Base-by-base conservation (phyloP, 192 early-diverging fungal species). In the Rhizophagus clarus region DNA sequence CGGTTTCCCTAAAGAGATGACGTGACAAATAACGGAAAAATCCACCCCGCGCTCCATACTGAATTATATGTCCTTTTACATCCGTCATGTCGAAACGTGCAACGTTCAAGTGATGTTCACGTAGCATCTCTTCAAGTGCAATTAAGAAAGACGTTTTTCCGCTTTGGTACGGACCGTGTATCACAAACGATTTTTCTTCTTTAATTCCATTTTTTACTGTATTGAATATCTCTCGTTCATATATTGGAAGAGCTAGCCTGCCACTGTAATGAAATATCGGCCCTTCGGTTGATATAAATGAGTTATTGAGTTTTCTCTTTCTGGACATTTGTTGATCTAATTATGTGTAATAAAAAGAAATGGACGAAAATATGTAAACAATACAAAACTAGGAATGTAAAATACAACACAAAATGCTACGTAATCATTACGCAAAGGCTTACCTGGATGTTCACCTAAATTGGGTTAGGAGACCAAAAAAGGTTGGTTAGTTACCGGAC, bases 181-280 rank as follows among this genome's bases (percentile, higher is more conserved):
- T 68, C n/a, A n/a, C n/a, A n/a, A n/a, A 68, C 3, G 66, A 68
- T 29, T 24, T 68, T 34, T 34, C 28, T 28, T 67, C 28, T 5
- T 29, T 3, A 68, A 68, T 14, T 34, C 28, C 28, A 72, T 22
- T 37, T 0, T 26, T 45, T 22, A 72, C 71, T 47, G 17, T 34
- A 14, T 34, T 72, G n/a, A 72, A 72, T 11, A 72, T 72, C 1
- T 72, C 17, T 47, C 42, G 71, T 47, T 72, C 71, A 24, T 45
- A 22, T 45, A 72, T 45, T 10, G 71, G 71, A 14, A 72, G 17
- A 11, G 8, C 71, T 17, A 72, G 6, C 20, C 37, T 72, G 24
- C 37, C 17, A 47, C 20, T 47, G 20, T 2, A 34, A 26, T 24
- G 71, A 22, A n/a, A n/a, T n/a, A 47, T 2, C 24, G 7, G 40